Conservation (phyloP, 805 yeast genomes). For the Blastobotrys peoriensis region DNA sequence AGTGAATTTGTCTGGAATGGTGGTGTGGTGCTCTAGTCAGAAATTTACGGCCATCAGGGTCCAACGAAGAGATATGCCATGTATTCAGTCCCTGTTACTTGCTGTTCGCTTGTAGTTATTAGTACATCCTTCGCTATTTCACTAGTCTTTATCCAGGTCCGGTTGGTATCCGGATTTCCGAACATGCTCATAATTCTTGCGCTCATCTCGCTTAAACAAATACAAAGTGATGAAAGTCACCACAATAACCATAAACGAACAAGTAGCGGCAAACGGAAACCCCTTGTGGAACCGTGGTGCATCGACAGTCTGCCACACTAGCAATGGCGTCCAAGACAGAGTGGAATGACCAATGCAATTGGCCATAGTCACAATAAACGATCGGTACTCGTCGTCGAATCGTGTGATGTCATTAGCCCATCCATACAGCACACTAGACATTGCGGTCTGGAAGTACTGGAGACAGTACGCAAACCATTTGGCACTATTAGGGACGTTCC, state of each 20-base stretch:
- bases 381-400: conserved; percentile 46
- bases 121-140: too few relatives aligned
- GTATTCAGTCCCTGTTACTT: too few relatives aligned
- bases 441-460: conserved; percentile 54
- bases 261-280: conserved; percentile 20
- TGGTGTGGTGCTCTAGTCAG: too few relatives aligned
- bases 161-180: too few relatives aligned
- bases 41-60: too few relatives aligned
- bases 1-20: too few relatives aligned
- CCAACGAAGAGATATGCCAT: too few relatives aligned
- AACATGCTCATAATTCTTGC: too few relatives aligned
- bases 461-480: conserved; percentile 58
- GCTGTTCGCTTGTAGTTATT: too few relatives aligned
- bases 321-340: conserved; percentile 47
- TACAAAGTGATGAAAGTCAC: conserved; percentile 23
- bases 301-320: conserved; percentile 36
- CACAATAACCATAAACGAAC: conserved; percentile 16
- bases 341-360: conserved; percentile 48
- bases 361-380: conserved; percentile 46
- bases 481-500: conserved; percentile 49
- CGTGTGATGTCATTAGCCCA: conserved; percentile 57
- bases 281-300: conserved; percentile 26
- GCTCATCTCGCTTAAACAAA: too few relatives aligned
- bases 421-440: conserved; percentile 53
- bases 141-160: too few relatives aligned